Evolutionary conservation across 164 flowering plant species (phyloP), one percentile per base, ranked within the genome.

Genomic region (Tinospora cordifolia): DNA sequence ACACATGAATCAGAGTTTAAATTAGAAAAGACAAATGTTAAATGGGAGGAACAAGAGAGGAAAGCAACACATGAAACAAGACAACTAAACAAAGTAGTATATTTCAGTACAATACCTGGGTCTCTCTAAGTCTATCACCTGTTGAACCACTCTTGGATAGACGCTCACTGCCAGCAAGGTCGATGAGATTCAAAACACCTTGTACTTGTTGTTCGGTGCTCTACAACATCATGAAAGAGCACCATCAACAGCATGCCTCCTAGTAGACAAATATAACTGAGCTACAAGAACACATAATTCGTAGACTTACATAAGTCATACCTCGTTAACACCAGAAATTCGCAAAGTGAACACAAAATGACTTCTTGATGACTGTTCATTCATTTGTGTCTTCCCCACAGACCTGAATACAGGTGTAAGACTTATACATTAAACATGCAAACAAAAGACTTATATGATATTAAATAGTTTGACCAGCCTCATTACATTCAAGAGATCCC

Each of bases 141-240:
- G 96, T 91, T 59, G 98, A 84, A 10, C 98, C 98, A 79, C 99
- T 95, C 78, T 87, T 92, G 0, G 99, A 95, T 46, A 95, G 86
- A n/a, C 99, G 94, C 74, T 95, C 99, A 72, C 99, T 95, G 4
- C 99, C 99, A 47, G 99, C 99, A 72, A 95, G 93, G 74, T 95
- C 99, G 69, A 95, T 88, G 12, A 95, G 92, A 76, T 95, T 95
- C 67, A 95, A 74, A 7, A 92, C 85, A 26, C 99, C 98, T 75
- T 91, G 94, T 8, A 95, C 98, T 82, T 92, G 97, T 81, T 91
- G 94, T 26, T 91, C 97, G 11, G 97, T 95, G 81, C 90, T 87
- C 98, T 92, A 69, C 25, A 46, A 47, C 67, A 69, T 7, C 36
- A 44, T 38, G 34, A 58, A 24, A 21, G 9, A 47, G 11, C 47